These are phyloP conservation scores for Aspergillus uvarum DNA, from an alignment of 2,329 filamentous ascomycete species.

Conservation along the genomic window DNA sequence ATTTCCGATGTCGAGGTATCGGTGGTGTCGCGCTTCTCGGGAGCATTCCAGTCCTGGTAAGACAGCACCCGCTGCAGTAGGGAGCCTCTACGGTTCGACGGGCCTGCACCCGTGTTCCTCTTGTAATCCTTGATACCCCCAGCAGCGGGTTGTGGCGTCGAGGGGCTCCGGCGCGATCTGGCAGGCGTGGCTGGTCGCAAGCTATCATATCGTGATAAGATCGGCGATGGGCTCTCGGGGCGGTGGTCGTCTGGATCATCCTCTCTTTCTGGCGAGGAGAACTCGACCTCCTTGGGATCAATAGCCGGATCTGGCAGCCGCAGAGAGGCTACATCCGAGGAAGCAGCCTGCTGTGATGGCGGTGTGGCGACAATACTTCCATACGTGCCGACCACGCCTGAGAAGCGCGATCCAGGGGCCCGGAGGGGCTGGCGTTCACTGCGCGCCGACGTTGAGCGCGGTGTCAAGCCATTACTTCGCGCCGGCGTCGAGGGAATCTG, in stretches of 20 bases:
- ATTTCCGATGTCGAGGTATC: slow-evolving; percentile 62
- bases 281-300: slow-evolving; percentile 39
- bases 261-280: slow-evolving; percentile 16
- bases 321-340: slow-evolving; percentile 50
- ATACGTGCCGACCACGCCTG: slow-evolving; percentile 52
- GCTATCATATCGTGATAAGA: slow-evolving; percentile 21
- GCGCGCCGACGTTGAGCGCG: slow-evolving; percentile 38
- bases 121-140: slow-evolving; percentile 15
- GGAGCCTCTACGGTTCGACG: slow-evolving; percentile 23
- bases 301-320: slow-evolving; percentile 64
- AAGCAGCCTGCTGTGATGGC: slow-evolving; percentile 31
- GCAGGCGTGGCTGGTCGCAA: slow-evolving; percentile 10
- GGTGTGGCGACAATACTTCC: slow-evolving; percentile 64
- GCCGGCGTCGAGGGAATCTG: slow-evolving; percentile 16
- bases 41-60: slow-evolving; percentile 37
- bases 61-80: slow-evolving; percentile 44
- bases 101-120: slow-evolving; percentile 26
- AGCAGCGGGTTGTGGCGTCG: slow-evolving; percentile 6
- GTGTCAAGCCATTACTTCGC: slow-evolving; percentile 27
- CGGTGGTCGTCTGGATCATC: slow-evolving; percentile 17
- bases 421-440: slow-evolving; percentile 40
- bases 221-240: slow-evolving; percentile 27
- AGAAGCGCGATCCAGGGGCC: slow-evolving; percentile 36
- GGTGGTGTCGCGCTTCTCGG: slow-evolving; percentile 47
- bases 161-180: slow-evolving; percentile 9